phyloP scores from a whole-genome alignment of 768 basidiomycete genomes.

The Nidularia pulvinata region DNA sequence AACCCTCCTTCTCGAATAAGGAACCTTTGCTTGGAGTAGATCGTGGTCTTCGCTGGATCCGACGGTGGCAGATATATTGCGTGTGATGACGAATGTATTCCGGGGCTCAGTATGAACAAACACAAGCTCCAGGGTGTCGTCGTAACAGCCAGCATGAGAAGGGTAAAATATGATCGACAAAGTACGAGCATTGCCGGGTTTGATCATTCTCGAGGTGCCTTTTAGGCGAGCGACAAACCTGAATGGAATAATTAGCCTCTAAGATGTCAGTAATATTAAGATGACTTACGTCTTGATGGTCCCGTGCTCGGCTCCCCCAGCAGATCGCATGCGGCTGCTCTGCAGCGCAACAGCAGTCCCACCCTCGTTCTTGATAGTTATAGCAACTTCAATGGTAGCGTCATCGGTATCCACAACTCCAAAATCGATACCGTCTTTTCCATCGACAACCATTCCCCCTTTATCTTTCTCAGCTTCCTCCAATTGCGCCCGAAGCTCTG shows the following conservation, averaged over 20 bases:
- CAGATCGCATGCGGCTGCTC: conserved; percentile 17
- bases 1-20: conserved; percentile 30
- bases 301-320: conserved; percentile 15
- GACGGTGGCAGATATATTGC: conserved; percentile 42
- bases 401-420: conserved; percentile 37
- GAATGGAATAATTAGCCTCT: too few species aligned
- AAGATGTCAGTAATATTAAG: not conserved
- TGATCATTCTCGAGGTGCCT: conserved; percentile 23
- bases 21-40: conserved; percentile 38
- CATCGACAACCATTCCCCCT: conserved; percentile 38
- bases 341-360: conserved; percentile 13
- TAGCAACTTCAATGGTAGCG: conserved; percentile 15
- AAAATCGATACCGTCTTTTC: conserved; percentile 41
- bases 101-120: conserved; percentile 32
- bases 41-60: conserved; percentile 51
- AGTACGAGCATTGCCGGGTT: conserved; percentile 17
- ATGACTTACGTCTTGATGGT: conserved; percentile 15
- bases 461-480: conserved; percentile 46
- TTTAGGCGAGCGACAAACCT: conserved; percentile 14
- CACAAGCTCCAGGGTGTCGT: conserved; percentile 46
- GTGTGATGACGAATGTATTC: conserved; percentile 44
- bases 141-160: conserved; percentile 38
- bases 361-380: conserved; percentile 20
- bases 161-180: conserved; percentile 28
- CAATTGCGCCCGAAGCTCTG: conserved; percentile 25